phyloP scores from a whole-genome alignment of 73 alveolate species.

The Stentor coeruleus region DNA sequence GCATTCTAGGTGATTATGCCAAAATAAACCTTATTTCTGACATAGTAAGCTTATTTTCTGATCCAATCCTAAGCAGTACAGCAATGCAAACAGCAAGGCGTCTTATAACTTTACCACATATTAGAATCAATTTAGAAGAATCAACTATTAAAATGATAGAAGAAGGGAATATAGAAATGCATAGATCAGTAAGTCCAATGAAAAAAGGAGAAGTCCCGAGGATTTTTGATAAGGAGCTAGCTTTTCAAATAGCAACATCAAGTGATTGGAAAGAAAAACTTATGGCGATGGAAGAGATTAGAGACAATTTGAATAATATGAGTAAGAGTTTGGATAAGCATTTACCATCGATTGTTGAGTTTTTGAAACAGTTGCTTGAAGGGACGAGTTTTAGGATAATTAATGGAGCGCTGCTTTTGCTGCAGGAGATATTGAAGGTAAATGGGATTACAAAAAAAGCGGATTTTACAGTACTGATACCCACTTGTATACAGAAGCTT shows the following conservation, averaged over 20 bases:
- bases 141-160: not conserved
- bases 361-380: conserved; percentile 20
- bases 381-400: conserved; percentile 6
- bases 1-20: not conserved
- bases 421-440: not conserved
- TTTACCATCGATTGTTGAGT: not conserved
- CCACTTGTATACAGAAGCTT: not conserved
- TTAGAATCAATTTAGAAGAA: not conserved
- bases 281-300: conserved; percentile 16
- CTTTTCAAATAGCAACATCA: not conserved
- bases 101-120: not conserved
- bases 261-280: conserved; percentile 15
- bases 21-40: not conserved
- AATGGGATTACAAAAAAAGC: conserved; percentile 22
- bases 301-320: not conserved
- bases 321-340: not conserved
- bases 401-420: not conserved
- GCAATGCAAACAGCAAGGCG: conserved; percentile 19
- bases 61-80: not conserved
- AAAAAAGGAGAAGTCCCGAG: conserved; percentile 15
- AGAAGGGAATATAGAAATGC: not conserved
- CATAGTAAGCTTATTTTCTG: not conserved
- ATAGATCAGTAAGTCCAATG: not conserved
- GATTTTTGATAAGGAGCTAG: not conserved
- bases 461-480: conserved; percentile 7